These are phyloP conservation scores for Nakataea oryzae DNA, from an alignment of 2,329 filamentous ascomycete species.

Conservation along the genomic window DNA sequence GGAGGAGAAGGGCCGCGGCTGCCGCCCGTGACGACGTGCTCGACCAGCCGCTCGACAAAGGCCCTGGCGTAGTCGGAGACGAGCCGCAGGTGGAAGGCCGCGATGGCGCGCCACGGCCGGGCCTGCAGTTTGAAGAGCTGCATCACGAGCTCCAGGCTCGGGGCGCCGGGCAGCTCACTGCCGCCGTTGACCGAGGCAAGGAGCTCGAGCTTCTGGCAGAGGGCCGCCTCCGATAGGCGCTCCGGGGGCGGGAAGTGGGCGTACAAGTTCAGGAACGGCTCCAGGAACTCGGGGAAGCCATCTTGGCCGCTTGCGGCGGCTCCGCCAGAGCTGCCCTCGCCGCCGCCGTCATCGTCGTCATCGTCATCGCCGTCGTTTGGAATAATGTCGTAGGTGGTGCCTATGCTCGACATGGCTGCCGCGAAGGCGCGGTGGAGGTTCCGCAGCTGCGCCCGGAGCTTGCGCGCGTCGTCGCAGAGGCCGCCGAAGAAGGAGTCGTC, in stretches of 20 bases:
- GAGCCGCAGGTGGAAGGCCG: slow-evolving; percentile 7
- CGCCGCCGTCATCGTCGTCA: too few relatives aligned
- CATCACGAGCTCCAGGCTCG: slow-evolving; percentile 20
- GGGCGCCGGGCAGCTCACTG: slow-evolving; percentile 23
- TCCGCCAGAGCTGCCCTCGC: slow-evolving; percentile 2
- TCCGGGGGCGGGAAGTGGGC: slow-evolving; percentile 14
- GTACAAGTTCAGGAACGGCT: slow-evolving; percentile 18
- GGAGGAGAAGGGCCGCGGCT: slow-evolving; percentile 9
- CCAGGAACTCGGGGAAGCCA: slow-evolving; percentile 16
- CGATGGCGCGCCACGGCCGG: slow-evolving; percentile 16
- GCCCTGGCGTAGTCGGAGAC: slow-evolving; percentile 11
- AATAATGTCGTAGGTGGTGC: slow-evolving; percentile 27
- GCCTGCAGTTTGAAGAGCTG: slow-evolving; percentile 22
- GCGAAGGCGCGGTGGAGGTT: slow-evolving; percentile 1
- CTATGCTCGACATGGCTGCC: not conserved
- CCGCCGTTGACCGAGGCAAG: slow-evolving; percentile 17
- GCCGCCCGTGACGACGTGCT: slow-evolving; percentile 10
- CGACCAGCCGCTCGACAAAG: slow-evolving; percentile 10
- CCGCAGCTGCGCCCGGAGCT: not conserved
- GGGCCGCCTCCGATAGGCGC: not conserved
- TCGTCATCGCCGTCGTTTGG: slow-evolving; percentile 20
- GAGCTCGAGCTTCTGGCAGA: slow-evolving; percentile 13
- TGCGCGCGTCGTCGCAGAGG: not conserved
- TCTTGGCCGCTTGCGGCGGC: not conserved
- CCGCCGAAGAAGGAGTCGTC: slow-evolving; percentile 37